Percentiles rank a stretch among this genome's conserved stretches.
These are phyloP conservation scores for Plectosphaerella sp. DNA, from an alignment of 2,329 filamentous ascomycete species.

Conservation along the genomic window DNA sequence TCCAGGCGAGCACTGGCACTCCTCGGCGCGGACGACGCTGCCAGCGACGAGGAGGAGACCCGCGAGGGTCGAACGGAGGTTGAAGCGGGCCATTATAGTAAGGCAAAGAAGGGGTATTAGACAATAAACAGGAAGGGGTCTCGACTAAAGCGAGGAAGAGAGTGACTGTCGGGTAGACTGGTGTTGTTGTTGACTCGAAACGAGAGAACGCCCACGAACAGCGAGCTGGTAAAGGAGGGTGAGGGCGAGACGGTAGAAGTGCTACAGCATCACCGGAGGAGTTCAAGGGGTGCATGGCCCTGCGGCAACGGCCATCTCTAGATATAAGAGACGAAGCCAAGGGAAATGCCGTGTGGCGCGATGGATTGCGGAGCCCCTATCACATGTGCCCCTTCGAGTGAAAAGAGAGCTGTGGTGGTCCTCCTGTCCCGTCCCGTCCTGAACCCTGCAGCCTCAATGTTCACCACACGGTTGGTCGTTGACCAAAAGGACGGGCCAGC, in stretches of 20 bases:
- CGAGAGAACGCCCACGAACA: constrained; percentile 1
- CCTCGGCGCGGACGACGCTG: constrained; percentile 8
- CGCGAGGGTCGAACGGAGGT: constrained; percentile 1
- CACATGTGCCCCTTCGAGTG: neutral
- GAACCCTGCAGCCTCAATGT: too few relatives aligned
- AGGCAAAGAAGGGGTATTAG: neutral
- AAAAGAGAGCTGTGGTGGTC: too few relatives aligned
- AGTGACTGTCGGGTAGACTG: neutral
- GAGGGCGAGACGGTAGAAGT: neutral
- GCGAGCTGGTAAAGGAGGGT: neutral
- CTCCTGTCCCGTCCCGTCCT: neutral
- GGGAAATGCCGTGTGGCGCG: too few relatives aligned
- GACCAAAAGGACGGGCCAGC: neutral
- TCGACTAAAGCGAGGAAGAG: neutral
- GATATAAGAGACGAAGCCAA: neutral
- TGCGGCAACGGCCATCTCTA: neutral
- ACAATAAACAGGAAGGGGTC: too few relatives aligned
- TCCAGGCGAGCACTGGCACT: constrained; percentile 7
- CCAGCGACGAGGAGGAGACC: constrained; percentile 6
- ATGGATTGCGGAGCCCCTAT: too few relatives aligned
- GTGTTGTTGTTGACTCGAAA: neutral
- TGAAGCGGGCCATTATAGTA: constrained; percentile 7
- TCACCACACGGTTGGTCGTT: too few relatives aligned
- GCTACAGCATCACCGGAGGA: too few relatives aligned
- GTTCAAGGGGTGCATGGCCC: too few relatives aligned